phyloP scores from a whole-genome alignment of 495 filamentous ascomycete genomes.

The Penicillium simplicissimum region DNA sequence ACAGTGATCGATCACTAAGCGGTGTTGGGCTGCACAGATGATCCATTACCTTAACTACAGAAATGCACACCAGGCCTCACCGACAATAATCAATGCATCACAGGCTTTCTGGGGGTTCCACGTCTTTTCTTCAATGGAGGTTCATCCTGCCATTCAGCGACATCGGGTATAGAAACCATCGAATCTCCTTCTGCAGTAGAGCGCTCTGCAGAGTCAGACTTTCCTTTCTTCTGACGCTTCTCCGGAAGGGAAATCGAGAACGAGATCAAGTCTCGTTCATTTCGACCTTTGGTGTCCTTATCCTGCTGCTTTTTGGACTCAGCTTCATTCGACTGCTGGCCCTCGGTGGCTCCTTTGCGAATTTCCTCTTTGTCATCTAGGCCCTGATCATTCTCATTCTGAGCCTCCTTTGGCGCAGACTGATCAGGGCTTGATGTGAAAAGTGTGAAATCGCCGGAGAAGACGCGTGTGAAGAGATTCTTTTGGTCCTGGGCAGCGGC shows the following conservation, averaged over 20 bases:
- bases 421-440: constrained; percentile 5
- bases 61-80: no score
- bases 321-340: constrained; percentile 4
- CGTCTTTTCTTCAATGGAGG: constrained; percentile 42
- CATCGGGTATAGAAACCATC: constrained; percentile 24
- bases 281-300: constrained; percentile 9
- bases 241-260: constrained; percentile 39
- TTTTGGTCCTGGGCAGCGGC: constrained; percentile 12
- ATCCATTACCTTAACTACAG: no score
- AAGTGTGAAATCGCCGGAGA: constrained; percentile 24
- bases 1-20: no score
- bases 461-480: constrained; percentile 35
- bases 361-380: constrained; percentile 1
- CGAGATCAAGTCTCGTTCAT: constrained; percentile 31
- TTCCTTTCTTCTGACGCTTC: constrained; percentile 19
- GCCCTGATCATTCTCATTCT: constrained; percentile 10
- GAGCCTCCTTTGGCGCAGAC: constrained; percentile 1
- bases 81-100: constrained; percentile 4
- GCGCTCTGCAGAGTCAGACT: background rate
- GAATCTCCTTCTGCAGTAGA: constrained; percentile 21
- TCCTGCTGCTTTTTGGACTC: constrained; percentile 16
- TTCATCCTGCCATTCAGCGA: constrained; percentile 29
- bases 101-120: constrained; percentile 26
- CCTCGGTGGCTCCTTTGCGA: constrained; percentile 6
- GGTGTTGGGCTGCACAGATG: no score